Evolutionary conservation across 2,329 filamentous ascomycete species (phyloP).

Genomic region (Arthrobotrys sphaeroides): DNA sequence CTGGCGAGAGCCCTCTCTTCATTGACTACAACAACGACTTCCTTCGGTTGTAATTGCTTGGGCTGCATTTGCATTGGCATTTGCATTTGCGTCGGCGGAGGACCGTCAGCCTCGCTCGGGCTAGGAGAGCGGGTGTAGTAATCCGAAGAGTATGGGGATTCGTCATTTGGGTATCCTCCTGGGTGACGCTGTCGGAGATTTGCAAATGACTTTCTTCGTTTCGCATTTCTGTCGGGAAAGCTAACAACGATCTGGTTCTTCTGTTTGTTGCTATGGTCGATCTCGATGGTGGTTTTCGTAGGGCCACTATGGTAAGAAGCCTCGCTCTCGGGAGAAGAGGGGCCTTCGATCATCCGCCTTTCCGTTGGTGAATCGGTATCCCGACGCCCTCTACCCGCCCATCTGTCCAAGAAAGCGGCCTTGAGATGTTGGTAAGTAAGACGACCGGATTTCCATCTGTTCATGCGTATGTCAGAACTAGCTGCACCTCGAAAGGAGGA

Average conservation of each 20-base stretch:
- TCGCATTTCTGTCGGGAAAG: slow-evolving; percentile 45
- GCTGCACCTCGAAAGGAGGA: background rate
- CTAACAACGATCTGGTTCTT: slow-evolving; percentile 52
- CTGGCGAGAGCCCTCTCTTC: slow-evolving; percentile 44
- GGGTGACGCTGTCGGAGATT: slow-evolving; percentile 30
- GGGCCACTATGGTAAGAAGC: slow-evolving; percentile 48
- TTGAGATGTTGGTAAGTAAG: slow-evolving; percentile 58
- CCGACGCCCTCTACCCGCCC: slow-evolving; percentile 53
- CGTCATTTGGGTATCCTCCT: slow-evolving; percentile 39
- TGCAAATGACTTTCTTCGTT: slow-evolving; percentile 43
- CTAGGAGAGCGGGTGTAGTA: slow-evolving; percentile 51
- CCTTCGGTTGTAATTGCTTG: slow-evolving; percentile 41
- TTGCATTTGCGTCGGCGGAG: background rate
- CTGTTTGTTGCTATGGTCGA: slow-evolving; percentile 50
- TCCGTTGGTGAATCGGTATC: slow-evolving; percentile 47
- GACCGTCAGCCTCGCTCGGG: slow-evolving; percentile 40
- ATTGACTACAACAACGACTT: slow-evolving; percentile 48
- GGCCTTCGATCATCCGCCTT: slow-evolving; percentile 47
- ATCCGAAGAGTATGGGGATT: slow-evolving; percentile 46
- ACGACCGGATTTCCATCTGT: slow-evolving; percentile 49
- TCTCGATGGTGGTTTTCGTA: slow-evolving; percentile 50
- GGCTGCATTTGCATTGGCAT: too few species aligned
- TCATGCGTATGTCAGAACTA: background rate
- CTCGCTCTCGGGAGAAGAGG: slow-evolving; percentile 47
- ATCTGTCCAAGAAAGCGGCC: slow-evolving; percentile 57